Evolutionary conservation across 495 filamentous ascomycete genomes (phyloP).

Genomic region (Daldinia caldariorum): DNA sequence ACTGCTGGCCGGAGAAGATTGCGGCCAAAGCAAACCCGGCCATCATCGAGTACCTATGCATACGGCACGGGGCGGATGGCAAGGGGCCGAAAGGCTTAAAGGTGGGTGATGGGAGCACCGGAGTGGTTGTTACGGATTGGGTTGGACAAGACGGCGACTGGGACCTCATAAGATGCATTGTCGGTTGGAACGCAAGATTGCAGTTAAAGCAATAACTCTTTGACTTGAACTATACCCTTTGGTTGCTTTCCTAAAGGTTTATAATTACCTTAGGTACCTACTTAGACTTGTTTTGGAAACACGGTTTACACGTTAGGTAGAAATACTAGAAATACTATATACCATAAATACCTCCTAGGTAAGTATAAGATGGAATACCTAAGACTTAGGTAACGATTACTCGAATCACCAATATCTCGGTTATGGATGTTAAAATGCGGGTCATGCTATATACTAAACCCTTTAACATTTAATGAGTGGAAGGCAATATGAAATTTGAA

Average conservation of each 20-base stretch:
- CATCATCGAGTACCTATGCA: slow-evolving; percentile 80
- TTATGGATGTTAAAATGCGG: background rate
- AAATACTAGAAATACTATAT: slow-evolving; percentile 1
- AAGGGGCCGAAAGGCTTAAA: slow-evolving; percentile 55
- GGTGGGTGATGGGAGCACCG: slow-evolving; percentile 82
- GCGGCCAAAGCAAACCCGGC: slow-evolving; percentile 93
- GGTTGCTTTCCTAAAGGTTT: background rate
- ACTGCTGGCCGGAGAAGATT: slow-evolving; percentile 93
- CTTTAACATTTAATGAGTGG: slow-evolving; percentile 2
- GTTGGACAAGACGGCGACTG: slow-evolving; percentile 90
- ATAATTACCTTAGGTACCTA: too few species aligned
- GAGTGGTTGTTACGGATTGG: slow-evolving; percentile 93
- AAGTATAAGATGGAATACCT: background rate
- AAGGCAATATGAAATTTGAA: background rate
- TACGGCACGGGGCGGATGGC: slow-evolving; percentile 65
- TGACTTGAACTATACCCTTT: background rate
- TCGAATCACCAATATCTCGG: background rate
- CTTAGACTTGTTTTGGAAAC: background rate
- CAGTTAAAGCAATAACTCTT: slow-evolving; percentile 56
- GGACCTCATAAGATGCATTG: slow-evolving; percentile 88
- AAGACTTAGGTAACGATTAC: background rate
- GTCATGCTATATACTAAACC: background rate
- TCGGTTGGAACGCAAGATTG: slow-evolving; percentile 88
- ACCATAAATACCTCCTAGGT: too few species aligned
- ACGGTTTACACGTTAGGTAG: background rate